phyloP scores from a whole-genome alignment of 306 rosid species.

The Potentilla sterilis region DNA sequence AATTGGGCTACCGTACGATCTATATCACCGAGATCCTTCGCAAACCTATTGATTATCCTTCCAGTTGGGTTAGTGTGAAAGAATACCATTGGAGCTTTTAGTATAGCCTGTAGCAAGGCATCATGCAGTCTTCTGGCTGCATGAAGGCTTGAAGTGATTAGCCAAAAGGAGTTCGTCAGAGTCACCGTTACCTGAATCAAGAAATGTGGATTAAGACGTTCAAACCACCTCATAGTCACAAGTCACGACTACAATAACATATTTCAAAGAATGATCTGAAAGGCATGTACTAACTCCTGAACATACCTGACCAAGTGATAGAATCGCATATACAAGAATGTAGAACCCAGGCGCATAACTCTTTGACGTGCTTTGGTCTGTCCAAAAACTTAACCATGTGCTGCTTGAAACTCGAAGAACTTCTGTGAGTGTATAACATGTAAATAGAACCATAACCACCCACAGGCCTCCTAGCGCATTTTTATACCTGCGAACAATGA shows the following conservation, averaged over 20 bases:
- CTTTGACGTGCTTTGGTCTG: conserved; percentile 48
- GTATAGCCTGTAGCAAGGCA: conserved; percentile 51
- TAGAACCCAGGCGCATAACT: conserved; percentile 57
- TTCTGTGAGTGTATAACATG: conserved; percentile 60
- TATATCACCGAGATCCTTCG: conserved; percentile 76
- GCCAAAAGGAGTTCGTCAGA: conserved; percentile 71
- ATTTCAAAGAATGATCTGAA: too few species aligned
- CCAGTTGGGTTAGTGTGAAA: conserved; percentile 91
- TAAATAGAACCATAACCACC: conserved; percentile 63
- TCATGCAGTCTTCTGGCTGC: conserved; percentile 76
- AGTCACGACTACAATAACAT: too few species aligned
- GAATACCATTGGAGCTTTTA: conserved; percentile 81
- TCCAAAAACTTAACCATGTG: conserved; percentile 86
- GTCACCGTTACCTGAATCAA: conserved; percentile 63
- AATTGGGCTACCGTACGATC: conserved; percentile 56
- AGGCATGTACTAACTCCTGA: too few species aligned
- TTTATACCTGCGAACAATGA: conserved; percentile 50
- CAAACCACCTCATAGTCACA: neutral
- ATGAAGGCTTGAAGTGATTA: conserved; percentile 64
- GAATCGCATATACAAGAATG: conserved; percentile 59
- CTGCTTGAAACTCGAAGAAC: conserved; percentile 76
- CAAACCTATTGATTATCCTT: conserved; percentile 83
- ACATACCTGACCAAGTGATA: conserved; percentile 80
- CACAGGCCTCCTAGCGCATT: conserved; percentile 80
- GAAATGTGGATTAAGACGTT: conserved; percentile 5